phyloP scores from a whole-genome alignment of 495 filamentous ascomycete genomes.

The Trypethelium eluteriae region DNA sequence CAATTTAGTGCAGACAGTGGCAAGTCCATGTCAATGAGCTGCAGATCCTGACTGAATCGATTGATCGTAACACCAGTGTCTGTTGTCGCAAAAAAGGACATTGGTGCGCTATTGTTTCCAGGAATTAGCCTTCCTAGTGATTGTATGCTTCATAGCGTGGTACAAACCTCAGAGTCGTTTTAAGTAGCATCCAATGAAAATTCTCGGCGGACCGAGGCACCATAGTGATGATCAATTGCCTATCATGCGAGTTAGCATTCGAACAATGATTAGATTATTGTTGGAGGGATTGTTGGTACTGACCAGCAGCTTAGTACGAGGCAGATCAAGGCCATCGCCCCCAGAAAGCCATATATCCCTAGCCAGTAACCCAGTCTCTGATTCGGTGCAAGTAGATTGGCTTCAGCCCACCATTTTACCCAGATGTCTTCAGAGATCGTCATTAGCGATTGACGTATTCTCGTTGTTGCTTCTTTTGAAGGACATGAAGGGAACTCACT shows the following conservation, averaged over 20 bases:
- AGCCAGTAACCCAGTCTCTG: slow-evolving; percentile 45
- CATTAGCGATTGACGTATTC: background rate
- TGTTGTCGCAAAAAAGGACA: slow-evolving; percentile 37
- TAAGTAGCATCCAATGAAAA: slow-evolving; percentile 45
- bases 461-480: background rate
- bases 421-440: slow-evolving; percentile 40
- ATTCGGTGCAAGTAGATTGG: slow-evolving; percentile 28
- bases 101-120: slow-evolving; percentile 17
- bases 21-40: slow-evolving; percentile 39
- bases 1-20: slow-evolving; percentile 22
- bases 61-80: slow-evolving; percentile 41
- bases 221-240: slow-evolving; percentile 48
- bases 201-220: slow-evolving; percentile 45
- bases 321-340: slow-evolving; percentile 35
- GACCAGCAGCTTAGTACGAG: slow-evolving; percentile 44
- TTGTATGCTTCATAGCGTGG: background rate
- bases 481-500: slow-evolving; percentile 18
- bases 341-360: slow-evolving; percentile 50
- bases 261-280: background rate
- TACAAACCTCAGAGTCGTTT: slow-evolving; percentile 41
- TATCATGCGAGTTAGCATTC: slow-evolving; percentile 15
- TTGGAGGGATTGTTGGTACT: slow-evolving; percentile 12
- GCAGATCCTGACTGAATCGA: slow-evolving; percentile 43
- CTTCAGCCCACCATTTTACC: slow-evolving; percentile 49
- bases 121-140: background rate